Base-by-base conservation (phyloP, 495 filamentous ascomycete genomes). In the Bacidia gigantensis region DNA sequence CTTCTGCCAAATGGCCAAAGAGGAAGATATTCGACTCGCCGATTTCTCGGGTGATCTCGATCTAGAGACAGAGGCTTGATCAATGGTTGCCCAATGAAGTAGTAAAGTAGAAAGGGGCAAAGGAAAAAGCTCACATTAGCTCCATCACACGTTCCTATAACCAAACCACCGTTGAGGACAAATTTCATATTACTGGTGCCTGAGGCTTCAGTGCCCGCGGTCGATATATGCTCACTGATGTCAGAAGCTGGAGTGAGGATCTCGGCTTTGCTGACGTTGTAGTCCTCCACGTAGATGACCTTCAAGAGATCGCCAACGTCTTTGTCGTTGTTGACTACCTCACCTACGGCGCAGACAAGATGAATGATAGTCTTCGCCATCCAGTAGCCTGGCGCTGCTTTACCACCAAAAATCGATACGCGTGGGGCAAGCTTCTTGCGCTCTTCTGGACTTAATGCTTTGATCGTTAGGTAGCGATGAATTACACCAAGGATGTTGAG, bases 321-420 rank as follows among this genome's bases (percentile, higher is more conserved):
- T 32, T 78, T 70, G 61, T 98, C 92, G 9, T 82, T 83, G 69
- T 98, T 98, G 56, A 98, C 83, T 2, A 96, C 84, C n/a, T 77
- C 68, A 3, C 87, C 88, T 39, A 97, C 93, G 54, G 78, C 83
- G 72, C 93, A 95, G 71, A 98, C 84, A 46, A 98, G 78, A 64
- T 96, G 89, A 54, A 98, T 98, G 56, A 98, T 86, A 7, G 90
- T 90, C 78, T 98, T 98, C 18, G 92, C 92, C 92, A 98, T 98
- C 93, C 93, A 98, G 71, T 98, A 98, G 2, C 92, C 92, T 2
- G 92, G 92, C 0, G 92, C 92, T 18, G 92, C 92, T 68, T 98
- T 98, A 52, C 92, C 92, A 57, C 93, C 92, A 64, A 98, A 95
- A 68, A 98, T 93, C 26, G 87, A 93, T 14, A 96, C 92, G 41